Evolutionary conservation across 2,329 filamentous ascomycete genomes (phyloP), one percentile per base, ranked within the genome.

Genomic region (Diplodia sapinea): DNA sequence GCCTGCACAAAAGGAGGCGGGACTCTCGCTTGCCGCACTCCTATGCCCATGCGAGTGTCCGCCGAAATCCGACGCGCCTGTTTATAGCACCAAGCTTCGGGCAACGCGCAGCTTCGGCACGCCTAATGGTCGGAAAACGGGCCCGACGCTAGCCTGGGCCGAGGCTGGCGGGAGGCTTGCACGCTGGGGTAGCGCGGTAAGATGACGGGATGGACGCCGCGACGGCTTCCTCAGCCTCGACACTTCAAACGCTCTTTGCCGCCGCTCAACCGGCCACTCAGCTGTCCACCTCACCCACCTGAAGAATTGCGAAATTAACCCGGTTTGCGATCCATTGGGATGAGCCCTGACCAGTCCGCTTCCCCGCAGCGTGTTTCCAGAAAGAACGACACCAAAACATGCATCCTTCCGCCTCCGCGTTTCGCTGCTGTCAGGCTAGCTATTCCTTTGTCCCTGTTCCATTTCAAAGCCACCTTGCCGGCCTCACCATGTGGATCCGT

Each of bases 281-380:
- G 26, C 33, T n/a, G 17, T 31, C 15, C n/a, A 36, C 43, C 26
- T 49, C 50, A 51, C 23, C 43, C 40, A n/a, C 56, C n/a, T 49
- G 40, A 61, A 4, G 26, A 38, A 43, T 26, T 17, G 59, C 59
- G 59, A 63, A 51, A 63, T 63, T 63, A 63, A 63, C 29, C 59
- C 59, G 59, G 59, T 63, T 51, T 63, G 59, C 50, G 59, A 63
- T 63, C 29, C 59, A 51, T 51, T 38, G 36, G 31, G 59, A n/a
- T 51, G 43, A 38, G 36, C 36, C 36, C 13, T 38, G 11, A 8
- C 9, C 36, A 11, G 11, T 38, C 36, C 36, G 36, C 36, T 38
- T 38, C 36, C 36, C 36, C 36, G 36, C 36, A 8, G 36, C 36
- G 8, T 38, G 36, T 38, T 38, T 38, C 36, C 36, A 26, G 6